Evolutionary conservation across 2,329 filamentous ascomycete species (phyloP).

Genomic region (Sclerotiophoma versabilis): DNA sequence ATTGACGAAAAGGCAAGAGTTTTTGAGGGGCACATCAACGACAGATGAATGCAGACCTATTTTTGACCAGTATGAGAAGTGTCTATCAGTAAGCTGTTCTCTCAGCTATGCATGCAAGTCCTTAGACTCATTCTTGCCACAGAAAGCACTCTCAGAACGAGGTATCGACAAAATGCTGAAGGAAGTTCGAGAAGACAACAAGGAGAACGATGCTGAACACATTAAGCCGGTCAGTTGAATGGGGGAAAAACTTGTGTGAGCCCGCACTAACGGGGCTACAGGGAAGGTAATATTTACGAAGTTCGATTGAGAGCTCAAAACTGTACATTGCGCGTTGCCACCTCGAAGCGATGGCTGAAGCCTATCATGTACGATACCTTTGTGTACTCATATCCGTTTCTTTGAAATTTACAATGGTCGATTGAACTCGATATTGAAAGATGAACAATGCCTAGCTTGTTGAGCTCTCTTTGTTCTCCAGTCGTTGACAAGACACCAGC

Average conservation of each 20-base stretch:
- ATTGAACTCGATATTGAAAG: too few species aligned
- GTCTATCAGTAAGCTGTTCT: constrained; percentile 73
- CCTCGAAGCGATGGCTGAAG: not conserved
- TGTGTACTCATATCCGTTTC: not conserved
- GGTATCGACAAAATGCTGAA: constrained; percentile 94
- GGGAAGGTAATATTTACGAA: not conserved
- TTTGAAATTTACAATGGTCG: not conserved
- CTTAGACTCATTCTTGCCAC: constrained; percentile 14
- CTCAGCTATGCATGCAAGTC: too few species aligned
- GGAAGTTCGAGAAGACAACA: constrained; percentile 87
- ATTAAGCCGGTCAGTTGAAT: constrained; percentile 52
- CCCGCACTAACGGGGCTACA: not conserved
- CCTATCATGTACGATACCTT: not conserved
- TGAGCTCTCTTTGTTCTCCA: not conserved
- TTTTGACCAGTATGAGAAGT: constrained; percentile 88
- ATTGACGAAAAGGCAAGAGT: constrained; percentile 62
- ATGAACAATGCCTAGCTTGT: not conserved
- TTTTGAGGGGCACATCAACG: constrained; percentile 82
- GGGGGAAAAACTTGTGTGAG: too few species aligned
- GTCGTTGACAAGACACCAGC: too few species aligned
- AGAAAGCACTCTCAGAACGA: constrained; percentile 86
- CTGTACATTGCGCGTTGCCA: constrained; percentile 1
- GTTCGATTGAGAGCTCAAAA: too few species aligned
- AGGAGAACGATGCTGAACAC: constrained; percentile 81
- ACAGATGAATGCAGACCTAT: constrained; percentile 85